Evolutionary conservation across 1,139 yeast species (phyloP), one percentile per base, ranked within the genome.

Genomic region (Debaryomyces coudertii): DNA sequence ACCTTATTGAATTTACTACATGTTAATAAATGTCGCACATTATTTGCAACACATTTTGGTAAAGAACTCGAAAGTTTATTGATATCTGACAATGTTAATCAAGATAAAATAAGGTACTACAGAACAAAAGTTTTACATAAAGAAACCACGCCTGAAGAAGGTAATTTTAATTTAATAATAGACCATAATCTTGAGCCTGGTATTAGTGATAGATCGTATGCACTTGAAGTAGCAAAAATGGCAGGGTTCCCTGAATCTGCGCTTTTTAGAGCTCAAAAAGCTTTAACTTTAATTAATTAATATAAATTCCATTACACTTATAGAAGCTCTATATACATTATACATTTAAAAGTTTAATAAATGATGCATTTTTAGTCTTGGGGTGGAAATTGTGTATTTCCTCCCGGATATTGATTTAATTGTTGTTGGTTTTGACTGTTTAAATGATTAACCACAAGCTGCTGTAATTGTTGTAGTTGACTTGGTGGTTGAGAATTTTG

Each of bases 41-140:
- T 93, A 12, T 93, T 93, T 71, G 97, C 99, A 1, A 93, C 99
- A 0, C 99, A 93, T 71, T 93, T 85, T 65, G 97, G 96, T 0
- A 67, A 68, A 1, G 96, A 90, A 54, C 62, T 90, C 8, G 64
- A 77, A 14, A 55, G 65, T 1, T 54, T 64, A 12, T 54, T 67
- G 33, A 45, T 49, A 0, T 62, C 63, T 23, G 57, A 65, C 12
- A 54, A 59, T 0, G 58, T 71, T 18, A 63, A 62, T 38, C 66
- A 62, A 15, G 62, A 55, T 1, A 63, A 62, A 36, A 58, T 85
- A 2, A 65, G 72, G 14, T 85, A 77, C 54, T 77, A 67, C 51
- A 75, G 79, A 47, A 83, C 90, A 0, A 73, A 77, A 27, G 69
- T 85, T 1, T 46, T 63, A 22, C 48, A 56, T 28, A 48, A 48